These are phyloP conservation scores for Metarhizium sp. DNA, from an alignment of 2,329 filamentous ascomycete species.

Conservation along the genomic window DNA sequence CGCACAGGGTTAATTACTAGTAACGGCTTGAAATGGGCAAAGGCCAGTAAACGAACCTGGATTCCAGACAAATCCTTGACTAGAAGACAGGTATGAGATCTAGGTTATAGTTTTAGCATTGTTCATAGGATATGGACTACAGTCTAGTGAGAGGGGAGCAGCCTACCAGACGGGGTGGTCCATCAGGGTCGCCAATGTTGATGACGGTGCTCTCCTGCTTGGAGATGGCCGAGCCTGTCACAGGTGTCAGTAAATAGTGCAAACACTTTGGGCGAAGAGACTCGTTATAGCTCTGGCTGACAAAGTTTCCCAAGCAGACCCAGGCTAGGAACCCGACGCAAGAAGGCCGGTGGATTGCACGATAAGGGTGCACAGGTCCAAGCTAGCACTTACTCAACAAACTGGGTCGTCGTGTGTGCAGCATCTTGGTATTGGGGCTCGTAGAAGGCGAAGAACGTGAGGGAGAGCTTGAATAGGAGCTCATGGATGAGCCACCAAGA, in stretches of 20 bases:
- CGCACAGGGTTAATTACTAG: slow-evolving; percentile 4
- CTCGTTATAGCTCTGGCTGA: not conserved
- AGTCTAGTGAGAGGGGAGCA: not conserved
- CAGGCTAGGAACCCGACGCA: not conserved
- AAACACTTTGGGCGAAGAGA: not conserved
- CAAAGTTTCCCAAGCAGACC: not conserved
- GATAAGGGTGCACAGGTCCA: not conserved
- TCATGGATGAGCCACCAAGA: slow-evolving; percentile 34
- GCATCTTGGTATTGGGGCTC: slow-evolving; percentile 37
- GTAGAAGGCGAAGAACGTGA: slow-evolving; percentile 51
- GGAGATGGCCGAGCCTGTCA: slow-evolving; percentile 58
- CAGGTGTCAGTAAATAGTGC: slow-evolving; percentile 14
- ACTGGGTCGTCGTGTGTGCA: slow-evolving; percentile 50
- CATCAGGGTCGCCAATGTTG: slow-evolving; percentile 66
- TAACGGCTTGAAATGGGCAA: not conserved
- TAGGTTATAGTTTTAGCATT: slow-evolving; percentile 20
- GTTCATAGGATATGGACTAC: not conserved
- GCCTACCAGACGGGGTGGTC: slow-evolving; percentile 61
- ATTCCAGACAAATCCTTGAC: slow-evolving; percentile 78
- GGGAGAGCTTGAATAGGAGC: slow-evolving; percentile 29
- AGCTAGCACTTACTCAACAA: slow-evolving; percentile 42
- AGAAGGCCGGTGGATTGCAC: not conserved
- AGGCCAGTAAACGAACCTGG: slow-evolving; percentile 41
- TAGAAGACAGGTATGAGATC: slow-evolving; percentile 73
- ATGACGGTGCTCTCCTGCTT: slow-evolving; percentile 73